Evolutionary conservation across 2,329 filamentous ascomycete genomes (phyloP), one percentile per base, ranked within the genome.

Genomic region (Emergomyces pasteurianus): DNA sequence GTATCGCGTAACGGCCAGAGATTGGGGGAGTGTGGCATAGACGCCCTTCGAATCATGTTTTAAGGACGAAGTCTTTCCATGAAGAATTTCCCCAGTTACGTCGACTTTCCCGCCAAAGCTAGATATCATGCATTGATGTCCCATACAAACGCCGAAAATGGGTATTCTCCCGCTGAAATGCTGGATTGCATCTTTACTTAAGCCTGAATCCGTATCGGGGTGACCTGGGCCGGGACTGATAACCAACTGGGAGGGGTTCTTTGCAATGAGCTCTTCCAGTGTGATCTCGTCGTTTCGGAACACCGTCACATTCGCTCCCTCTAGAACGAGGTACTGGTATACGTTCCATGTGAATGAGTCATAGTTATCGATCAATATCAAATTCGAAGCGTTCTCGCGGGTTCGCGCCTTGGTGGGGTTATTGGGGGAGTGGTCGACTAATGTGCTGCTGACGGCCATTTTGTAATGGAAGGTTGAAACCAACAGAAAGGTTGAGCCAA

Each of bases 311-410:
- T 80, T 88, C 34, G 95, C 94, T 38, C 94, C 94, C 74, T 97
- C 94, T n/a, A 99, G 85, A 7, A 92, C 88, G 1, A 99, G 85
- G 71, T 99, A 99, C 75, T 99, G 95, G 75, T 97, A 99, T 62
- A 99, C 90, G 72, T 99, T 99, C 90, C 92, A 99, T 62, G 92
- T 96, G 75, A 99, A 99, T 3, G 94, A 97, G 76, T 99, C 94
- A 76, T 97, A 99, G 77, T 99, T 99, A 80, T 99, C 94, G 70
- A 99, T 96, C 65, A 99, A 82, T 64, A 99, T 83, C 62, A 99
- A 82, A 75, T 97, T 97, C 61, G 88, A 89, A 31, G 94, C 94
- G 58, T 86, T 91, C 28, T 87, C 74, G 59, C 96, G 80, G 42
- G 86, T 85, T 58, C 86, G 79, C 36, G 86, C 86, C 58, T 88